Conservation (phyloP, 2,329 filamentous ascomycete species). For the Fusarium redolens region DNA sequence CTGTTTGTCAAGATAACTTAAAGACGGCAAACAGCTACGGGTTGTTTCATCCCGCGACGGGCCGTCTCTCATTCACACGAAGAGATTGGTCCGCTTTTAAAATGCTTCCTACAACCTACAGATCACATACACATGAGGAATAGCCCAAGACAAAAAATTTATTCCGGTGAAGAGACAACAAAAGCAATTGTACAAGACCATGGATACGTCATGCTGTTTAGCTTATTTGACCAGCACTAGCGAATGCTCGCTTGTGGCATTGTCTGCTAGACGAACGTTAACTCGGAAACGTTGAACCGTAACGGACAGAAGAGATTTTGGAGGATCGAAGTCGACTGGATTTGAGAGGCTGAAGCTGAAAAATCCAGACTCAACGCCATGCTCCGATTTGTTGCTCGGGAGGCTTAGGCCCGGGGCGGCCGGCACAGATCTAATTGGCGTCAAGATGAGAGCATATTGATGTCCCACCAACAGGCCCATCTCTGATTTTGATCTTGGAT, state of each 20-base stretch:
- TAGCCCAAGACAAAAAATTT: conserved; percentile 1
- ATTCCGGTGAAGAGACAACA: conserved; percentile 37
- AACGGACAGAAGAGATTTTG: not conserved
- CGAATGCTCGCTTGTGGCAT: not conserved
- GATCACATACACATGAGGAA: not conserved
- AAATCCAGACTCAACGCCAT: conserved; percentile 30
- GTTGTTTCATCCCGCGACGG: conserved; percentile 28
- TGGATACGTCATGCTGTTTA: conserved; percentile 29
- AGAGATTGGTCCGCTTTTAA: conserved; percentile 5
- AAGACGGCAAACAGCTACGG: conserved; percentile 1
- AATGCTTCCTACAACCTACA: not conserved
- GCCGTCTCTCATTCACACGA: conserved; percentile 20
- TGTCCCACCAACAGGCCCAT: conserved; percentile 8
- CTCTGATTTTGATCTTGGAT: not conserved
- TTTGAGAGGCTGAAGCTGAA: conserved; percentile 1
- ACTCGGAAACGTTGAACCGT: conserved; percentile 4
- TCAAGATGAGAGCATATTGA: conserved; percentile 17
- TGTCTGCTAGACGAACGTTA: conserved; percentile 9
- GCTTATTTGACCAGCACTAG: conserved; percentile 14
- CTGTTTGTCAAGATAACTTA: not conserved
- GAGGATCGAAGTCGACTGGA: not conserved
- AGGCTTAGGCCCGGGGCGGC: conserved; percentile 12
- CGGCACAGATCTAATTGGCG: conserved; percentile 25
- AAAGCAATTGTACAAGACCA: conserved; percentile 29
- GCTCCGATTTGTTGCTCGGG: conserved; percentile 21